Evolutionary conservation across 31 red algal species (phyloP).

Genomic region (Endocladia muricata): DNA sequence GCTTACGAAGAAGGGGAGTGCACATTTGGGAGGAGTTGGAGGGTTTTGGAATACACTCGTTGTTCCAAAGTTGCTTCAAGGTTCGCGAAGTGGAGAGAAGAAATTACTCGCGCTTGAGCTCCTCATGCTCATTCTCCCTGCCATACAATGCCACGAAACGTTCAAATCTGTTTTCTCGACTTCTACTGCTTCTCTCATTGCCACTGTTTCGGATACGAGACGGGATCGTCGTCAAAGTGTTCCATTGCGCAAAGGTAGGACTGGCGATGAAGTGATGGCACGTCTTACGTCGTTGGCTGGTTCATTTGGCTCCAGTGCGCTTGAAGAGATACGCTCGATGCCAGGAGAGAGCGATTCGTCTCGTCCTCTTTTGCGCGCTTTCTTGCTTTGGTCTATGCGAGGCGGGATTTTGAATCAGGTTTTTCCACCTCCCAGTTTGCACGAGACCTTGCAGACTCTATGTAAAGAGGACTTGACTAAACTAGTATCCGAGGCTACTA

Average conservation of each 20-base stretch:
- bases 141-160: neutral
- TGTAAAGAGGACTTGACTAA: neutral
- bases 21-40: neutral
- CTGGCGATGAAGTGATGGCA: neutral
- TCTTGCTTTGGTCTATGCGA: neutral
- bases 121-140: neutral
- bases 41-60: slow-evolving; percentile 16
- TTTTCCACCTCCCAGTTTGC: neutral
- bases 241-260: neutral
- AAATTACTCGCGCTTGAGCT: slow-evolving; percentile 5
- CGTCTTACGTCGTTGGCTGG: neutral
- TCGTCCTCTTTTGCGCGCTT: neutral
- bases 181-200: neutral
- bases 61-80: neutral
- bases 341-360: too few species aligned
- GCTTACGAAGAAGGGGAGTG: neutral
- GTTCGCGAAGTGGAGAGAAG: slow-evolving; percentile 11
- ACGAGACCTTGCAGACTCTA: neutral
- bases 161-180: neutral
- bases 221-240: neutral
- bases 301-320: neutral
- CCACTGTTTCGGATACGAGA: neutral
- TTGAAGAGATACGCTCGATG: neutral
- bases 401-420: neutral
- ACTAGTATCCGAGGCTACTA: neutral